Conservation (phyloP, 2,329 filamentous ascomycete species). For the Arthrobotrys sphaeroides region DNA sequence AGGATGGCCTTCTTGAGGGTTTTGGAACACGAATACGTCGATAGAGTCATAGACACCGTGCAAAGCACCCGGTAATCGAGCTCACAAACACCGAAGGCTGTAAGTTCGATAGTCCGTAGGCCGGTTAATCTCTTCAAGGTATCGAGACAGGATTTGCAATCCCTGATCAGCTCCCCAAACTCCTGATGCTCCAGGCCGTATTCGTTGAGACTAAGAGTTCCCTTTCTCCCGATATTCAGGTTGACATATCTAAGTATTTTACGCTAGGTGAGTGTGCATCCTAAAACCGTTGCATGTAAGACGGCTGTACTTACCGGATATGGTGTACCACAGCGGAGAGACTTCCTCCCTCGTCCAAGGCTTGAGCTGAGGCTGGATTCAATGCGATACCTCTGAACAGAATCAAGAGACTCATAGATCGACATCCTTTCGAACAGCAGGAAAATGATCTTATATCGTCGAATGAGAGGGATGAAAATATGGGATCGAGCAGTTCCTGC, state of each 20-base stretch:
- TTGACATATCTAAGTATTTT: neutral
- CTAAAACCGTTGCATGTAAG: too few relatives aligned
- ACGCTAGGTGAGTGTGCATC: too few relatives aligned
- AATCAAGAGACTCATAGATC: neutral
- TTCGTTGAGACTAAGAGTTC: too few relatives aligned
- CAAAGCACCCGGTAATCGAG: neutral
- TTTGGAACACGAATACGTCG: neutral
- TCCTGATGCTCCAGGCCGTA: too few relatives aligned
- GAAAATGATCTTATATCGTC: neutral
- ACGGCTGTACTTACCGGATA: neutral
- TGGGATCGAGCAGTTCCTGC: neutral
- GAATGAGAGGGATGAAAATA: neutral
- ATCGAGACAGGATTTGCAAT: neutral
- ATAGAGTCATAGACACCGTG: neutral
- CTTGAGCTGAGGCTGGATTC: neutral
- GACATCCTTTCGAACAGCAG: neutral
- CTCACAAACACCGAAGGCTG: too few relatives aligned
- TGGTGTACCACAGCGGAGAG: neutral
- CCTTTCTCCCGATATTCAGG: too few relatives aligned
- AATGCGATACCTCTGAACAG: neutral
- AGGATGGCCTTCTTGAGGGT: neutral
- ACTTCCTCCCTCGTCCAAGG: neutral
- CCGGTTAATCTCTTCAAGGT: neutral
- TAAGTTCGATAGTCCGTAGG: neutral
- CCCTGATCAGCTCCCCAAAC: neutral